Base-by-base conservation (phyloP, 208 protist genomes). In the Trypanosoma lewisi region DNA sequence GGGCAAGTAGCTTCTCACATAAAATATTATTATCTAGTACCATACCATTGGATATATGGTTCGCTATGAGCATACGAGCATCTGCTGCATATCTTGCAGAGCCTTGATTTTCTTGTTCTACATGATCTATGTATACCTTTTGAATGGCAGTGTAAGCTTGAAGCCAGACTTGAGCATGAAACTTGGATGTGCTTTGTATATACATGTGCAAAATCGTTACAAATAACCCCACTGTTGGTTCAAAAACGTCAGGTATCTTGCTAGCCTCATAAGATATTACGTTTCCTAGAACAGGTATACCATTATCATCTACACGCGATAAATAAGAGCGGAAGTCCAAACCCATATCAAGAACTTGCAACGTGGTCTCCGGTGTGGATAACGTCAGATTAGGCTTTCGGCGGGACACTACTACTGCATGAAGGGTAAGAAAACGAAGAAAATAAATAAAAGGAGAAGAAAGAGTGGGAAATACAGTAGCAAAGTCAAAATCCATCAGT, bases 341-440 rank as follows among this genome's bases (percentile, higher is more conserved):
- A 4, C 87, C 87, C 85, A 94, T 91, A 52, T 94, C 87, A 36
- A 94, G 68, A 6, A 94, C 84, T 64, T 91, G 82, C 14, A 94
- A 68, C 16, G 73, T 84, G 41, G 58, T 74, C 21, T 68, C 60
- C 25, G 79, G 75, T 19, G 63, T 54, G 28, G 78, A 63, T 41
- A 90, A 64, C n/a, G 75, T 66, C 9, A 90, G 65, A 57, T 83
- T 78, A 3, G 83, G 77, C n/a, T 73, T 54, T 63, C 77, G 65
- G 49, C 79, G 81, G 36, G 83, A 86, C 83, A 90, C 87, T 12
- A 28, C 51, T 61, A 37, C 36, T 70, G 6, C 31, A n/a, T 54
- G 21, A 5, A 14, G 12, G 17, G 51, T 28, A 63, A 31, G 45
- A 17, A 36, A 9, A 63, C 31, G 53, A 45, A 50, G 34, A 59